Percentiles rank a stretch among this genome's conserved stretches.
These are phyloP conservation scores for Dothideomycetes sp. DNA, from an alignment of 2,329 filamentous ascomycete genomes.

Conservation along the genomic window DNA sequence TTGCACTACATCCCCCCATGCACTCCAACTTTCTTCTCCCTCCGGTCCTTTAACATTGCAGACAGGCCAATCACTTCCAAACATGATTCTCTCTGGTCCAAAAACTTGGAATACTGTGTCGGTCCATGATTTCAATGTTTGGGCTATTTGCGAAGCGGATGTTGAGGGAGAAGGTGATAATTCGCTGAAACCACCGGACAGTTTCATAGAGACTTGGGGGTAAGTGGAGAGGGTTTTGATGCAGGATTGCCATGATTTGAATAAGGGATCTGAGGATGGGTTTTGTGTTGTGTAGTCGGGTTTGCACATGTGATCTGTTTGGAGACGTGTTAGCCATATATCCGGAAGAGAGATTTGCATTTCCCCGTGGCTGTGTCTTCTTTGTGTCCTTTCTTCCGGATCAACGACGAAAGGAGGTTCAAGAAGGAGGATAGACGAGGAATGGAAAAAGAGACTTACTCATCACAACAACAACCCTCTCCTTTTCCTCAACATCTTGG, in stretches of 20 bases:
- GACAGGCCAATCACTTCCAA: conserved; percentile 89
- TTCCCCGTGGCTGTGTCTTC: too few species aligned
- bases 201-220: conserved; percentile 71
- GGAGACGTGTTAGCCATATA: neutral
- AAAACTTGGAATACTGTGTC: conserved; percentile 64
- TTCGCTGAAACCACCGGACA: conserved; percentile 80
- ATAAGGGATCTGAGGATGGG: conserved; percentile 41
- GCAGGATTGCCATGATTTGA: conserved; percentile 58
- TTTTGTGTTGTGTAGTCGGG: conserved; percentile 56
- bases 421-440: too few species aligned
- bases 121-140: conserved; percentile 60
- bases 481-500: conserved; percentile 48
- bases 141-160: conserved; percentile 48
- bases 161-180: conserved; percentile 42
- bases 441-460: conserved; percentile 43
- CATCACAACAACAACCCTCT: conserved; percentile 59
- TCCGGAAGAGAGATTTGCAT: neutral
- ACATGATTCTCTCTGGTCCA: conserved; percentile 67
- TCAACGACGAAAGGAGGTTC: too few species aligned
- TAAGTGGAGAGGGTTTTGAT: conserved; percentile 59
- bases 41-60: conserved; percentile 60
- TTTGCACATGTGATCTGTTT: conserved; percentile 81
- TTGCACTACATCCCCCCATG: conserved; percentile 66
- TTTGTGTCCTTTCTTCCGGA: too few species aligned
- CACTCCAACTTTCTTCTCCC: conserved; percentile 56